Evolutionary conservation across 495 filamentous ascomycete species (phyloP).

Genomic region (Penicillium daleae): DNA sequence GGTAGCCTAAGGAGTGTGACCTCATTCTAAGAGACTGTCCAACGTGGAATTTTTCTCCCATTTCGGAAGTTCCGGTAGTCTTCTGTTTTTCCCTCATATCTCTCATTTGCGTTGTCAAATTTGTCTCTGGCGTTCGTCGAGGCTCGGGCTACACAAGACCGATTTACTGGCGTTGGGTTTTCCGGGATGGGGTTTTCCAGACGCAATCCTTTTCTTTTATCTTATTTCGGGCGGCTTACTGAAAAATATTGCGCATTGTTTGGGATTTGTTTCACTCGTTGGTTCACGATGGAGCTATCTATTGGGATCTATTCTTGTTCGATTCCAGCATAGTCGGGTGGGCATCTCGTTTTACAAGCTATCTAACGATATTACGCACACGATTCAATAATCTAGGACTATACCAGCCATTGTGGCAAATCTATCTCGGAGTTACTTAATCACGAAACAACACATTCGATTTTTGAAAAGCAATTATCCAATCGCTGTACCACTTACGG

Average conservation of each 20-base stretch:
- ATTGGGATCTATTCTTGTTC: background rate
- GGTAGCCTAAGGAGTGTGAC: constrained; percentile 18
- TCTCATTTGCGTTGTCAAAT: background rate
- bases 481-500: background rate
- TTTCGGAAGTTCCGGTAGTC: background rate
- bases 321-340: background rate
- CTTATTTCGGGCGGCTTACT: background rate
- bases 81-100: background rate
- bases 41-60: background rate
- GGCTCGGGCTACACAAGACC: too few relatives aligned
- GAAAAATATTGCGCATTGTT: background rate
- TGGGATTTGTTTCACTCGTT: background rate
- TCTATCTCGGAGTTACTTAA: background rate
- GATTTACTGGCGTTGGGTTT: background rate
- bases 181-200: background rate
- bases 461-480: background rate
- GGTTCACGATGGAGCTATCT: background rate
- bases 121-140: background rate
- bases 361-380: background rate
- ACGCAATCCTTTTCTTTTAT: background rate
- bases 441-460: background rate
- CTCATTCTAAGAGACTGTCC: constrained; percentile 6
- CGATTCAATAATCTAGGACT: background rate
- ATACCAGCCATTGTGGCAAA: background rate
- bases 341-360: background rate